Percentiles rank a stretch among this genome's conserved stretches.
Conservation (phyloP, 805 yeast genomes). For the Barnettozyma wickerhamii region DNA sequence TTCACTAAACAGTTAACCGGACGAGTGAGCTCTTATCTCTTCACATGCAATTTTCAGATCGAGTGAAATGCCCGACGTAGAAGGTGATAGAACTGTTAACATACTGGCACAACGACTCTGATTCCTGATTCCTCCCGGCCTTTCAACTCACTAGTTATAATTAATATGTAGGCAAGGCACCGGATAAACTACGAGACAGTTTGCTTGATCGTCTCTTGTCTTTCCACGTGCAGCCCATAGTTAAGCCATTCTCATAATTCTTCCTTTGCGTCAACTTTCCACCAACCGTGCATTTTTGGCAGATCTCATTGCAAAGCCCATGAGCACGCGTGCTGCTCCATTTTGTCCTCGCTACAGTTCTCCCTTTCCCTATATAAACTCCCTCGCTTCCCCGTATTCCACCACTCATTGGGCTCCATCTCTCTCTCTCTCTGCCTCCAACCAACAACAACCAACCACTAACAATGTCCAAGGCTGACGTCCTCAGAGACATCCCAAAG, state of each 20-base stretch:
- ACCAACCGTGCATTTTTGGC: background rate
- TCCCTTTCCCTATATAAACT: background rate
- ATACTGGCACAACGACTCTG: no score
- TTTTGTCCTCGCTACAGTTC: background rate
- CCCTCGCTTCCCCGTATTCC: background rate
- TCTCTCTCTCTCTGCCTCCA: background rate
- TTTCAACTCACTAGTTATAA: no score
- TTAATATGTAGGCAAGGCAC: no score
- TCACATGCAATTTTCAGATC: background rate
- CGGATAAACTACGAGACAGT: no score
- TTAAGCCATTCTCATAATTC: no score
- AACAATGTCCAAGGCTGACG: conserved; percentile 6
- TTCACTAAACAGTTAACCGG: no score
- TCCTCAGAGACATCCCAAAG: conserved; percentile 45
- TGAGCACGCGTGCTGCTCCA: background rate
- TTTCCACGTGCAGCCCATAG: background rate
- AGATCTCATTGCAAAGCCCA: no score
- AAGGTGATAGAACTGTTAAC: no score
- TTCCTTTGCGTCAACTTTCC: background rate
- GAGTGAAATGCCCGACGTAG: no score
- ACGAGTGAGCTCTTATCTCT: background rate
- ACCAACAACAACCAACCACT: no score
- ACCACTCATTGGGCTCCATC: no score
- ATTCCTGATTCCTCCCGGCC: no score
- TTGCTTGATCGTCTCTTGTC: background rate